Evolutionary conservation across 2,329 filamentous ascomycete genomes (phyloP), one percentile per base, ranked within the genome.

Genomic region (Diaporthe citrichinensis): DNA sequence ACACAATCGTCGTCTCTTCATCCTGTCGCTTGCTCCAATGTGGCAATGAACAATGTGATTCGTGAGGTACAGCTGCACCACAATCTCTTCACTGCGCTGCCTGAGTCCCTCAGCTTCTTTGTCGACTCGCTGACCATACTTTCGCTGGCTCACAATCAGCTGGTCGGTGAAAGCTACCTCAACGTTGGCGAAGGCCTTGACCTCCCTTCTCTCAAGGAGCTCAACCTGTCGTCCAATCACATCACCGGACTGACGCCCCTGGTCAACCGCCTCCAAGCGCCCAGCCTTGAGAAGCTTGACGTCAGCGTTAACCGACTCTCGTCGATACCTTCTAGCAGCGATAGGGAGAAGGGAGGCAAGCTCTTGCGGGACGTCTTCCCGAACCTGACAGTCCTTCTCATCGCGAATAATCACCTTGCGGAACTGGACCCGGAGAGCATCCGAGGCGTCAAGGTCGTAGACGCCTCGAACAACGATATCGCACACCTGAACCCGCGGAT

Each of bases 401-500:
- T 92, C 1, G 90, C 92, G 4, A 95, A 97, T 83, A 98, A 98
- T 82, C 92, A 92, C 78, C 89, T 98, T 68, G 87, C 89, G 8
- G 92, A 93, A 20, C 88, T 98, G 23, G 90, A 93, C 1, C 92
- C 94, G 0, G 93, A 95, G 14, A 88, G 92, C 14, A 91, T 98
- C 51, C 88, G 89, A 69, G 96, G 96, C 0, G 83, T 98, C 74
- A 91, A 91, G 78, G 90, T 94, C 7, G 90, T 97, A 3, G 95
- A 98, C 82, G 91, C 95, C 12, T 92, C 91, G 78, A 96, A 95
- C 83, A 98, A 98, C 81, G 93, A 96, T 69, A 95, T 98, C 77
- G 90, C 90, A n/a, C 90, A 91, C 62, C 86, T 98, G 20, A 94
- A 97, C 76, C 94, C 96, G 0, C 91, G 93, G 10, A 88, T 98